These are phyloP conservation scores for Volvox reticuliferus DNA, from an alignment of 139 green algal genomes.

Conservation along the genomic window DNA sequence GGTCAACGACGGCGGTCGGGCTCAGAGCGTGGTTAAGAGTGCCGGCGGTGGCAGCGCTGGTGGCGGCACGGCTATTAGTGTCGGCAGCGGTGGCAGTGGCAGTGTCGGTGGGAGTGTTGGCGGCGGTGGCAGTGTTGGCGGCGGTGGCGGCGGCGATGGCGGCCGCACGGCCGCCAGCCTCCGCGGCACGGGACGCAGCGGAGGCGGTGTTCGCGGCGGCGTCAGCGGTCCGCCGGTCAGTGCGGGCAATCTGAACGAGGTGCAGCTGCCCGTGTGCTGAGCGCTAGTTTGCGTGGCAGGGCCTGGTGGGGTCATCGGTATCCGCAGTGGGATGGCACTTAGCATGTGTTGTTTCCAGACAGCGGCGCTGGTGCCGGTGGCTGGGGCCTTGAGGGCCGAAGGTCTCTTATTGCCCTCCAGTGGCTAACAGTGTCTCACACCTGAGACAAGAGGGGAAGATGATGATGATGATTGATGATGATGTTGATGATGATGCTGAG, in stretches of 20 bases:
- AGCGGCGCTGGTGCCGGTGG: no score
- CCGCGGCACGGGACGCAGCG: neutral
- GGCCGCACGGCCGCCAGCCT: no score
- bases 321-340: no score
- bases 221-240: neutral
- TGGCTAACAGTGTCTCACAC: no score
- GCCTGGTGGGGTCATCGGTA: no score
- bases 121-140: neutral
- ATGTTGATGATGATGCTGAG: no score
- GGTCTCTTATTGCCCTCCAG: no score
- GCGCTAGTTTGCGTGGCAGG: no score
- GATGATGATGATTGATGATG: neutral
- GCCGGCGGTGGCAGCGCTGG: neutral
- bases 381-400: no score
- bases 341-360: no score
- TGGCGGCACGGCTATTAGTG: neutral
- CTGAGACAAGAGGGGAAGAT: neutral
- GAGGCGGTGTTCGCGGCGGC: neutral
- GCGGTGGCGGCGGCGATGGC: neutral
- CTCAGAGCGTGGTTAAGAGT: neutral
- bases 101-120: neutral
- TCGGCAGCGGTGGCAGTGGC: neutral
- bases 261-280: constrained; percentile 7
- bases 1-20: neutral
- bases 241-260: neutral